Evolutionary conservation across 2,329 filamentous ascomycete genomes (phyloP).

Genomic region (Ophiostoma novo-ulmi): DNA sequence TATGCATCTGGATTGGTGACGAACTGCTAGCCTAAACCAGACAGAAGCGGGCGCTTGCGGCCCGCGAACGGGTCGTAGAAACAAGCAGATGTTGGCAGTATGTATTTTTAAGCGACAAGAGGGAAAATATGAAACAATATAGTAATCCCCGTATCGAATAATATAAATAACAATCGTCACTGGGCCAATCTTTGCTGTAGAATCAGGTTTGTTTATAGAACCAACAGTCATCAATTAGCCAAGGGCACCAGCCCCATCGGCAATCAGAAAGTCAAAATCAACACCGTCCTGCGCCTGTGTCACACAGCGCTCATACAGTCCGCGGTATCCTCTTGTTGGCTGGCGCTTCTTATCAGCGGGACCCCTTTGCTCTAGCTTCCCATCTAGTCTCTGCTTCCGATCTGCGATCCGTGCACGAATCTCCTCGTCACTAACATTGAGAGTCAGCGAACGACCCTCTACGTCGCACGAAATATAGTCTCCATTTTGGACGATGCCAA

Average conservation of each 20-base stretch:
- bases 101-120: too few relatives aligned
- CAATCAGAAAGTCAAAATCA: conserved; percentile 59
- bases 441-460: conserved; percentile 53
- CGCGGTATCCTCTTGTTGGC: conserved; percentile 46
- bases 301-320: conserved; percentile 54
- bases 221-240: not conserved
- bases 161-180: too few relatives aligned
- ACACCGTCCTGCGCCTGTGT: conserved; percentile 56
- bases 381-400: conserved; percentile 29
- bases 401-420: conserved; percentile 51
- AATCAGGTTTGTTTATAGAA: too few relatives aligned
- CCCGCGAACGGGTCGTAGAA: too few relatives aligned
- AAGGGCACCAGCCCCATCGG: conserved; percentile 33
- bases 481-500: conserved; percentile 70
- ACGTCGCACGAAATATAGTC: conserved; percentile 77
- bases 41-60: too few relatives aligned
- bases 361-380: conserved; percentile 19
- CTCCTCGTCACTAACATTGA: conserved; percentile 65
- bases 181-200: too few relatives aligned
- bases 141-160: too few relatives aligned
- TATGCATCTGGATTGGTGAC: too few relatives aligned
- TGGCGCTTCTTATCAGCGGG: conserved; percentile 13
- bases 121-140: too few relatives aligned
- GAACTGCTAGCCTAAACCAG: too few relatives aligned
- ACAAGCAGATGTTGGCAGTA: too few relatives aligned